Base-by-base conservation (phyloP, 768 basidiomycete species). In the Russula olivacea region DNA sequence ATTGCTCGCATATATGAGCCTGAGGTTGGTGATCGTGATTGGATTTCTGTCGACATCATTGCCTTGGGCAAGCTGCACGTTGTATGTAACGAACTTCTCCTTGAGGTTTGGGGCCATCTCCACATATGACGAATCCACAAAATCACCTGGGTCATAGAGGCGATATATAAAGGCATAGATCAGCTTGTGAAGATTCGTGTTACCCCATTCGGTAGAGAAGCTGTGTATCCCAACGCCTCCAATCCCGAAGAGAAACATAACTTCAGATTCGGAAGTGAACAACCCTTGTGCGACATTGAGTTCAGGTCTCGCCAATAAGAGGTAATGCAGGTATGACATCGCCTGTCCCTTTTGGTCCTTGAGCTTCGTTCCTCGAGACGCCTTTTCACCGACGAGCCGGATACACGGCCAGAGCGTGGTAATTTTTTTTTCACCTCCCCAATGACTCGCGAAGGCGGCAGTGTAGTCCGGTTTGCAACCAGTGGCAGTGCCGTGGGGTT, bases 251-350 rank as follows among this genome's bases (percentile, higher is more conserved):
- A 41, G 41, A 17, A 41, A 41, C 19, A 19, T 19, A 1, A 41
- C 19, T 0, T 7, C 38, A 17, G 41, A 41, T 6, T 19, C 7
- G 0, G 17, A 17, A 7, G 17, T 41, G 17, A 49, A 21, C 14
- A 58, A 34, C 34, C 56, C 47, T 49, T 58, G 56, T 2, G 56
- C 56, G 8, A 58, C 45, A 40, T 12, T 21, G 17, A 56, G 17
- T 10, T 56, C 40, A 19, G 55, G 55, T 45, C 55, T 56, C 9
- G 40, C 41, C 55, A 45, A 11, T 45, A 56, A 17, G 28, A 56
- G 40, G 14, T 43, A 32, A 19, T 56, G 23, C 19, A 56, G 55
- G 25, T 56, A 56, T 8, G 41, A 8, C 3, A 3, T 17, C 19
- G 40, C 55, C 2, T 56, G 15, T 36, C 10, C 10, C 32, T 36